A percentile compares a stretch with the other conserved stretches of the same genome.
Evolutionary conservation across 306 rosid genomes (phyloP).

Genomic region (Abrus pulchellus): DNA sequence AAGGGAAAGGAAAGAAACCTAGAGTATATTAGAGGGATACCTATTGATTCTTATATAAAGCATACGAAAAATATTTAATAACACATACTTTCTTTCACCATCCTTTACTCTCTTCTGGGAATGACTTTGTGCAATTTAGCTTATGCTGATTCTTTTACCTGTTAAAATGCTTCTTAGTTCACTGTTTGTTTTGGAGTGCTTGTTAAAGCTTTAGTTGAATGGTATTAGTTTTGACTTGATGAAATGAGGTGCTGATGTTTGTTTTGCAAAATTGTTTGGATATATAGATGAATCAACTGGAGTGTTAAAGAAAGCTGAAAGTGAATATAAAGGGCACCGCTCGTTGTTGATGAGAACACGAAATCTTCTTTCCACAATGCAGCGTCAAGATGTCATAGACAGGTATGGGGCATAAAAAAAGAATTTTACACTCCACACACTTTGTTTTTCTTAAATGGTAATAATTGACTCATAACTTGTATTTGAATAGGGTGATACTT

Average conservation of each 20-base stretch:
- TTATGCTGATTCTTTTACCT: neutral
- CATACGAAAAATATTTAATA: neutral
- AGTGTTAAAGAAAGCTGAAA: slow-evolving; percentile 80
- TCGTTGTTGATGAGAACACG: slow-evolving; percentile 81
- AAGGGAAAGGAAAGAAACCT: neutral
- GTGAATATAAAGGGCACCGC: slow-evolving; percentile 93
- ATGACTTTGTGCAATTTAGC: neutral
- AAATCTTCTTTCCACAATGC: slow-evolving; percentile 88
- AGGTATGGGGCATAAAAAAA: slow-evolving; percentile 56
- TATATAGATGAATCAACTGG: slow-evolving; percentile 84
- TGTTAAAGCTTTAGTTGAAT: slow-evolving; percentile 31
- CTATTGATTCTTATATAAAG: neutral
- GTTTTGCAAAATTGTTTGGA: slow-evolving; percentile 48
- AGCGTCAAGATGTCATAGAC: slow-evolving; percentile 94
- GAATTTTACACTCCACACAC: neutral
- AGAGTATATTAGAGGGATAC: neutral
- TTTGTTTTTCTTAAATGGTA: slow-evolving; percentile 24
- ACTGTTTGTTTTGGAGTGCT: neutral
- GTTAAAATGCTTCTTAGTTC: slow-evolving; percentile 18
- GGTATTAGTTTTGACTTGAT: slow-evolving; percentile 26
- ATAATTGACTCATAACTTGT: slow-evolving; percentile 31
- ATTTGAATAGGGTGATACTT: slow-evolving; percentile 72
- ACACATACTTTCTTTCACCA: neutral
- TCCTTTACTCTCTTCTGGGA: neutral
- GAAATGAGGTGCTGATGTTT: slow-evolving; percentile 28